phyloP scores from a whole-genome alignment of 306 rosid species.

The Phaseolus lunatus region DNA sequence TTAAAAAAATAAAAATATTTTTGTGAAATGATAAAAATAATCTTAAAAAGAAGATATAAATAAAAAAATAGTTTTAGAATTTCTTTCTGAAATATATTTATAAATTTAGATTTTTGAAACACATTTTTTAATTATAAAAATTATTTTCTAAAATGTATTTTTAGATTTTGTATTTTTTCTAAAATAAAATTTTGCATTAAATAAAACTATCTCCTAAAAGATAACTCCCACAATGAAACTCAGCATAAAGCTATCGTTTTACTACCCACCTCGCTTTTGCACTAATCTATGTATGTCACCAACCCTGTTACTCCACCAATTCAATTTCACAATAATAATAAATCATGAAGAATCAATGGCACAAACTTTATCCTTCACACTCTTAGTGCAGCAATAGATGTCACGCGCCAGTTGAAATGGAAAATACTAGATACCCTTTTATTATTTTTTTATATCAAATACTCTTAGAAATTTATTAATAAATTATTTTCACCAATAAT shows the following conservation, averaged over 20 bases:
- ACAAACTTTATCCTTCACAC: not conserved
- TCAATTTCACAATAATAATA: not conserved
- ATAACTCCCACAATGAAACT: not conserved
- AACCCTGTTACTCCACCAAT: not conserved
- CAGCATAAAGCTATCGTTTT: not conserved
- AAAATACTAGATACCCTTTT: not conserved
- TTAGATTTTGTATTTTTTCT: too few species aligned
- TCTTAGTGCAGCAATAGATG: not conserved
- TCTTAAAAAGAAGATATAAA: too few species aligned
- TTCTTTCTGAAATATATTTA: too few species aligned
- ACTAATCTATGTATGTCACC: not conserved
- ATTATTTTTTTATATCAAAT: not conserved
- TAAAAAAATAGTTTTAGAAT: too few species aligned
- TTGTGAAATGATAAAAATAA: too few species aligned
- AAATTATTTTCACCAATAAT: not conserved
- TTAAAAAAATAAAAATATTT: too few species aligned
- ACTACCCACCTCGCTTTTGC: not conserved
- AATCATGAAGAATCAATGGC: not conserved
- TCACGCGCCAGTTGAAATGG: slow-evolving; percentile 8
- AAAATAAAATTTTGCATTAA: too few species aligned
- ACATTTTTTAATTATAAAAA: too few species aligned
- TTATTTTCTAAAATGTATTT: too few species aligned
- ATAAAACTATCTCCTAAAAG: not conserved
- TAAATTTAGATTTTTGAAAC: too few species aligned
- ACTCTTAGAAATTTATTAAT: not conserved